Percentiles rank a stretch among this genome's conserved stretches.
Evolutionary conservation across 2,329 filamentous ascomycete species (phyloP).

Genomic region (Neonectria magnoliae): DNA sequence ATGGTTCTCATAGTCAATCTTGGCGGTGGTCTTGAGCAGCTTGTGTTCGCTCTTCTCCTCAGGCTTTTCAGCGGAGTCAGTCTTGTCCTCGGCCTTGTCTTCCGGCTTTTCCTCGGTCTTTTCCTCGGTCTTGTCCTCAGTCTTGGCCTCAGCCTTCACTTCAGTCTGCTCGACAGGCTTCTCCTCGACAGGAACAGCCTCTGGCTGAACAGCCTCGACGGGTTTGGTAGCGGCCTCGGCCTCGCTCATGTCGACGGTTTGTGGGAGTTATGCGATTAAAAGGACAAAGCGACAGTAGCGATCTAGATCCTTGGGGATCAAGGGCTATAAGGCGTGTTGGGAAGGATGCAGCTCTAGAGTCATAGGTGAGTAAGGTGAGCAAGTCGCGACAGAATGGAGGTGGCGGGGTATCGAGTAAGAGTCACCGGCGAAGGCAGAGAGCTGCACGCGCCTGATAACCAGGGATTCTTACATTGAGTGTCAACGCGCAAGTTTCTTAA

Average conservation of each 20-base stretch:
- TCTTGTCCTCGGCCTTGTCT: slow-evolving; percentile 32
- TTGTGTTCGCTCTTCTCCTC: slow-evolving; percentile 38
- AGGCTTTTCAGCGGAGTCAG: slow-evolving; percentile 36
- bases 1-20: slow-evolving; percentile 51
- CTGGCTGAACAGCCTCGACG: slow-evolving; percentile 47
- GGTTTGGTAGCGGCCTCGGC: slow-evolving; percentile 52
- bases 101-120: slow-evolving; percentile 37
- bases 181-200: slow-evolving; percentile 41
- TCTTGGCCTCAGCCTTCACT: slow-evolving; percentile 41
- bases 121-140: slow-evolving; percentile 38
- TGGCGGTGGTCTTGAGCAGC: slow-evolving; percentile 58
- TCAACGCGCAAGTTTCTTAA: neutral
- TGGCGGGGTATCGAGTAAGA: slow-evolving; percentile 43
- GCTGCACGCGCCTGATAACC: slow-evolving; percentile 12
- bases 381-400: slow-evolving; percentile 40
- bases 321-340: slow-evolving; percentile 12
- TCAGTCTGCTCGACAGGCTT: slow-evolving; percentile 43
- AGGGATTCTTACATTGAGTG: slow-evolving; percentile 26
- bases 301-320: slow-evolving; percentile 12
- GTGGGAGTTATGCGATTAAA: slow-evolving; percentile 13
- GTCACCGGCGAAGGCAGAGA: slow-evolving; percentile 36
- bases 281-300: slow-evolving; percentile 23
- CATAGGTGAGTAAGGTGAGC: slow-evolving; percentile 33
- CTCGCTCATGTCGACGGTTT: slow-evolving; percentile 50
- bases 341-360: slow-evolving; percentile 23